phyloP scores from a whole-genome alignment of 495 filamentous ascomycete species.

The Podospora australis region DNA sequence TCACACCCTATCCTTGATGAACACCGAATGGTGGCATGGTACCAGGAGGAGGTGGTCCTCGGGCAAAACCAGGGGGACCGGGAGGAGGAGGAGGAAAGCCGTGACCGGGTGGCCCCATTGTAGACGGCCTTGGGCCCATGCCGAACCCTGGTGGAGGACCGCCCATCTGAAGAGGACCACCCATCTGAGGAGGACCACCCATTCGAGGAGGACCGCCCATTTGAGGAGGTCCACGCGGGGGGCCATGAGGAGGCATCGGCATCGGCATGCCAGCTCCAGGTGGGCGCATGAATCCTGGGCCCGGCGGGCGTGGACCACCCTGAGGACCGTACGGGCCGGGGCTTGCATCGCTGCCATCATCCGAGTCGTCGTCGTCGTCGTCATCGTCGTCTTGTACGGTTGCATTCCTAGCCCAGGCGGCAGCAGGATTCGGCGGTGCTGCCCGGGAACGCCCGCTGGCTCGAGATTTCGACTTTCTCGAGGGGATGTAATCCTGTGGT shows the following conservation, averaged over 20 bases:
- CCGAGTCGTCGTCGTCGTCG: conserved; percentile 1
- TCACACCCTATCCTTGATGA: no score
- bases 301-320: neutral
- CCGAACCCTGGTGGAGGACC: no score
- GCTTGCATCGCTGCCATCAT: conserved; percentile 3
- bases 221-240: neutral
- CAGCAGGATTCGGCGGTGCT: neutral
- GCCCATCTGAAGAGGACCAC: neutral
- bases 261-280: neutral
- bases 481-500: neutral
- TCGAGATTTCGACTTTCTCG: neutral
- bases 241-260: neutral
- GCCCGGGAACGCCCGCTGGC: neutral
- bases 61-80: neutral
- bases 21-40: neutral
- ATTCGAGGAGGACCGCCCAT: neutral
- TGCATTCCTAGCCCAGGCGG: conserved; percentile 1
- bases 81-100: neutral
- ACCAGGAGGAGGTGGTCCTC: neutral
- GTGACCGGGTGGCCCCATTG: no score
- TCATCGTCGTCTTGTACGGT: neutral
- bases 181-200: neutral
- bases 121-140: no score
- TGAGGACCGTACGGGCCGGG: neutral
- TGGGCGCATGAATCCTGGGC: neutral